A percentile compares a stretch with the other conserved stretches of the same genome.
phyloP scores from a whole-genome alignment of 805 yeast species.

The Saccharomycodes ludwigii region DNA sequence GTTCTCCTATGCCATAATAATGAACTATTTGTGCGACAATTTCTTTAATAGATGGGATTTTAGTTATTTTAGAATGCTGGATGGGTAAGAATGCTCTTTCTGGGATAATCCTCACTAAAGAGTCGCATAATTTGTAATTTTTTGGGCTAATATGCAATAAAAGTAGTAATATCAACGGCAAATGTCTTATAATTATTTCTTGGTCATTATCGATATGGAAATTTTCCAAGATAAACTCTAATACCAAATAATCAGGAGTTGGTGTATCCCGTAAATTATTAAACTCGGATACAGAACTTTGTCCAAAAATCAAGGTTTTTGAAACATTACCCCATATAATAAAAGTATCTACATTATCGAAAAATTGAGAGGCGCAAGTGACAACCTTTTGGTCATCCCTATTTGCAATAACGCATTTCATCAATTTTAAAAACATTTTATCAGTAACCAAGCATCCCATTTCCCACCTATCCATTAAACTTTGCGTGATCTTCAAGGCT shows the following conservation, averaged over 20 bases:
- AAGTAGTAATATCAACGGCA: conserved; percentile 56
- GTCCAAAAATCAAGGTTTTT: conserved; percentile 14
- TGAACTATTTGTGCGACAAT: conserved; percentile 4
- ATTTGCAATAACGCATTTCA: conserved; percentile 33
- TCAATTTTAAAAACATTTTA: conserved; percentile 49
- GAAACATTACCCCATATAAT: conserved; percentile 64
- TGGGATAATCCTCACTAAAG: conserved; percentile 44
- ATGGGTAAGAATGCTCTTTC: conserved; percentile 49
- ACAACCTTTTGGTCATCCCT: conserved; percentile 27
- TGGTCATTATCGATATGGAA: conserved; percentile 71
- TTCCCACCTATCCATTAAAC: conserved; percentile 92
- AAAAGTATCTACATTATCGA: conserved; percentile 76
- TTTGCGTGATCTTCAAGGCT: conserved; percentile 52
- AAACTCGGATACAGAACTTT: too few relatives aligned
- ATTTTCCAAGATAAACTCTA: conserved; percentile 45
- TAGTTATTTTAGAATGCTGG: conserved; percentile 26
- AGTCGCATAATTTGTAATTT: conserved; percentile 29
- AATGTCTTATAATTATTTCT: conserved; percentile 66
- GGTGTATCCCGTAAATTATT: too few relatives aligned
- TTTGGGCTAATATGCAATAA: conserved; percentile 22
- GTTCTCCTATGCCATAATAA: too few relatives aligned
- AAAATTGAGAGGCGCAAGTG: conserved; percentile 52
- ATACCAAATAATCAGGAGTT: conserved; percentile 28
- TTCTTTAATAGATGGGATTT: background rate
- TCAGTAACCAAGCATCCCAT: conserved; percentile 71